A percentile compares a stretch with the other conserved stretches of the same genome.
phyloP scores from a whole-genome alignment of 1,284 basidiomycete species.

The Irpex sp. region DNA sequence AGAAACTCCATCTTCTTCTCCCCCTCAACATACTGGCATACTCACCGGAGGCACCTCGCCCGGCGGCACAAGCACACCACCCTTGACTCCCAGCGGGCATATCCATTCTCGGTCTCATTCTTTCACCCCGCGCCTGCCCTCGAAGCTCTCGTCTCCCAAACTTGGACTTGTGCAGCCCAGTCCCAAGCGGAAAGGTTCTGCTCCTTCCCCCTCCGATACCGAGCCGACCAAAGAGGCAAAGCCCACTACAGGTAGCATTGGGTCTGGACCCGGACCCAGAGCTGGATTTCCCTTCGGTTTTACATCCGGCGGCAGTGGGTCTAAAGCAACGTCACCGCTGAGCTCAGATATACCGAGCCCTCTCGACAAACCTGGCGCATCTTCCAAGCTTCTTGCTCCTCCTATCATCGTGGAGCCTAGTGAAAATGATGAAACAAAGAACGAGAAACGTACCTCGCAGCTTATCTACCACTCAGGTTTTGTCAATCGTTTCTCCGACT shows the following conservation, averaged over 20 bases:
- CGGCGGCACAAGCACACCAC: slow-evolving; percentile 14
- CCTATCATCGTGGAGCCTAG: slow-evolving; percentile 44
- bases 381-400: slow-evolving; percentile 40
- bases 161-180: slow-evolving; percentile 35
- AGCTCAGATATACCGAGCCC: slow-evolving; percentile 13
- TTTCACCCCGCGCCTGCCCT: slow-evolving; percentile 65
- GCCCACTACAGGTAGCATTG: slow-evolving; percentile 8
- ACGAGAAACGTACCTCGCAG: slow-evolving; percentile 61
- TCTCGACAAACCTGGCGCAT: slow-evolving; percentile 18
- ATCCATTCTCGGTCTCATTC: slow-evolving; percentile 59
- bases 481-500: slow-evolving; percentile 62
- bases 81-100: slow-evolving; percentile 23
- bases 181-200: slow-evolving; percentile 45
- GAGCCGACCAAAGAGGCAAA: slow-evolving; percentile 19
- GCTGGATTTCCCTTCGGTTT: slow-evolving; percentile 32
- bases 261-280: slow-evolving; percentile 19
- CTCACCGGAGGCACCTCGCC: slow-evolving; percentile 22
- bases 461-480: slow-evolving; percentile 71
- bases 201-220: slow-evolving; percentile 35
- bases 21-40: slow-evolving; percentile 27
- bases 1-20: slow-evolving; percentile 26
- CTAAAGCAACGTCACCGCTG: slow-evolving; percentile 10
- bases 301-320: slow-evolving; percentile 11
- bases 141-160: slow-evolving; percentile 53
- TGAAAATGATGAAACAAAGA: slow-evolving; percentile 11